phyloP scores from a whole-genome alignment of 2,329 filamentous ascomycete genomes.

The Annulohypoxylon truncatum region DNA sequence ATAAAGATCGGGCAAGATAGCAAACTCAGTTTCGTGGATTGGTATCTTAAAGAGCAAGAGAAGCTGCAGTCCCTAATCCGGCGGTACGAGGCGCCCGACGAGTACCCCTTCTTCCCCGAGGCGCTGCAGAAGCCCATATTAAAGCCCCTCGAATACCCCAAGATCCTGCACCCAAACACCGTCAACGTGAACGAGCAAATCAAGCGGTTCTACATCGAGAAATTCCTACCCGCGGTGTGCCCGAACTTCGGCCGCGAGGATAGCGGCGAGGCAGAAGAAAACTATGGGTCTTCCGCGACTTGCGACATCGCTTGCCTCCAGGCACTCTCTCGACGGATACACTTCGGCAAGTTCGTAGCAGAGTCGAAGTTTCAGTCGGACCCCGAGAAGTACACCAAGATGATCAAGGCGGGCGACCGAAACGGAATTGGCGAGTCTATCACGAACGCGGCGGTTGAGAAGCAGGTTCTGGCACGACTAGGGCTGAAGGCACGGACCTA shows the following conservation, averaged over 20 bases:
- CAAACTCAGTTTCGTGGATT: constrained; percentile 86
- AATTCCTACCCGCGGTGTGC: constrained; percentile 87
- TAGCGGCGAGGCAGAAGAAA: constrained; percentile 87
- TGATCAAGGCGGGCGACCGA: constrained; percentile 85
- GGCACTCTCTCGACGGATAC: constrained; percentile 88
- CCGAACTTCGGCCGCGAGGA: constrained; percentile 81
- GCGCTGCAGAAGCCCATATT: constrained; percentile 83
- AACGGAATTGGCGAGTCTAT: constrained; percentile 89
- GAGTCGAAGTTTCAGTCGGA: constrained; percentile 94
- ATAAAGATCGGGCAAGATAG: constrained; percentile 72
- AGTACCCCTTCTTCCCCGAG: constrained; percentile 95
- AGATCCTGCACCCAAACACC: constrained; percentile 86
- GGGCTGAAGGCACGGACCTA: constrained; percentile 92
- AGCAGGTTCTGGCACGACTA: constrained; percentile 88
- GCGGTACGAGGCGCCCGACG: constrained; percentile 94
- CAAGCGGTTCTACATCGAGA: constrained; percentile 83
- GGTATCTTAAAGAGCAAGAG: constrained; percentile 91
- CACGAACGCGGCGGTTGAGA: constrained; percentile 88
- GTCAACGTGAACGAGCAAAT: constrained; percentile 92
- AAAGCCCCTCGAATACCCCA: constrained; percentile 87
- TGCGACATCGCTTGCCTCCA: constrained; percentile 92
- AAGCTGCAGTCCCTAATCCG: constrained; percentile 91
- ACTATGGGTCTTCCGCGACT: constrained; percentile 93
- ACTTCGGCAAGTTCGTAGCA: constrained; percentile 98
- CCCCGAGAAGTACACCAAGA: constrained; percentile 78